A percentile compares a stretch with the other conserved stretches of the same genome.
Evolutionary conservation across 495 filamentous ascomycete genomes (phyloP).

Genomic region (Podospora didyma): DNA sequence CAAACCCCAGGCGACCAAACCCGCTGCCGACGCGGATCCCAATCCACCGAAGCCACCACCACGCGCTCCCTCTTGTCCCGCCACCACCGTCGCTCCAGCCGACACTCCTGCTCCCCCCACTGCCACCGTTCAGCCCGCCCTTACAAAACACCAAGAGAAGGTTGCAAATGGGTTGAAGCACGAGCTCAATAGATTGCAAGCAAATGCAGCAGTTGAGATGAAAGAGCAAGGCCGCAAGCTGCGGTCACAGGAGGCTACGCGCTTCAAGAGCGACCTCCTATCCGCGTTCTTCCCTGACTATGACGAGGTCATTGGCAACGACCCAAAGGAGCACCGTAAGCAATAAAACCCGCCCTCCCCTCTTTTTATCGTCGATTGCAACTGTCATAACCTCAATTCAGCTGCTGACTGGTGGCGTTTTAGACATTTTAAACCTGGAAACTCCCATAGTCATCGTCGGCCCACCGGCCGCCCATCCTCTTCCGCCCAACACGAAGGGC

Average conservation of each 20-base stretch:
- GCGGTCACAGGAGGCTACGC: slow-evolving; percentile 50
- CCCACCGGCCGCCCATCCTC: slow-evolving; percentile 27
- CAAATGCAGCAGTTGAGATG: slow-evolving; percentile 34
- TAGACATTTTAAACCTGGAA: slow-evolving; percentile 58
- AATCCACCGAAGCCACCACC: slow-evolving; percentile 23
- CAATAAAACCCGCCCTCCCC: slow-evolving; percentile 10
- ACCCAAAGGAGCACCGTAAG: slow-evolving; percentile 71
- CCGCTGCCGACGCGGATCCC: slow-evolving; percentile 23
- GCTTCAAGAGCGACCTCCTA: slow-evolving; percentile 84
- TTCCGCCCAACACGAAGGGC: slow-evolving; percentile 20
- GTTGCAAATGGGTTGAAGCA: slow-evolving; percentile 51
- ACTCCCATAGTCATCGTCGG: slow-evolving; percentile 57
- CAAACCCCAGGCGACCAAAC: slow-evolving; percentile 8
- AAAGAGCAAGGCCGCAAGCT: slow-evolving; percentile 49
- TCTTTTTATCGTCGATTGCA: neutral
- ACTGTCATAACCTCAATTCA: slow-evolving; percentile 19
- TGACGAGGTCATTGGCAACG: slow-evolving; percentile 82
- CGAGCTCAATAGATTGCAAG: slow-evolving; percentile 46
- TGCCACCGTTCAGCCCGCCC: slow-evolving; percentile 16
- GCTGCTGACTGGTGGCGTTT: slow-evolving; percentile 26
- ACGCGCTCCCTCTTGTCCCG: slow-evolving; percentile 12
- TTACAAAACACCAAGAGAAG: slow-evolving; percentile 44
- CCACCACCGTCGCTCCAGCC: slow-evolving; percentile 15
- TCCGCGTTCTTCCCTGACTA: slow-evolving; percentile 86
- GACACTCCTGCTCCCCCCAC: slow-evolving; percentile 25